A percentile compares a stretch with the other conserved stretches of the same genome.
phyloP scores from a whole-genome alignment of 2,329 filamentous ascomycete genomes.

The Talaromyces sp. region DNA sequence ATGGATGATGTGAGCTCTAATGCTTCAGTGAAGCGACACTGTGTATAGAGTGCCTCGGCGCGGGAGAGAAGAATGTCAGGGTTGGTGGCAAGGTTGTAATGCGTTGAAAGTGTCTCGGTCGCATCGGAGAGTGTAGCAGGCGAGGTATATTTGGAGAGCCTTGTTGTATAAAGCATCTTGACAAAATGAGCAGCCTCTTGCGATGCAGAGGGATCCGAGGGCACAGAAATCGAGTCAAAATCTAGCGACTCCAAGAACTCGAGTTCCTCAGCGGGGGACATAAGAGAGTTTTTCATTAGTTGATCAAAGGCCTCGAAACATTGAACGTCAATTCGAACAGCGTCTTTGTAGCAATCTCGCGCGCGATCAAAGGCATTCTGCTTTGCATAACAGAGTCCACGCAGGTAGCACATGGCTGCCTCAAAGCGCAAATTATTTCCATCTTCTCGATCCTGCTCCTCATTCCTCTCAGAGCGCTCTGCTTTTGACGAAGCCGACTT shows the following conservation, averaged over 20 bases:
- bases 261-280: constrained; percentile 86
- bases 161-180: constrained; percentile 92
- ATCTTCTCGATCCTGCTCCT: constrained; percentile 64
- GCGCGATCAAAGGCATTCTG: constrained; percentile 96
- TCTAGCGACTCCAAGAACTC: constrained; percentile 81
- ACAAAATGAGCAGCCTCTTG: constrained; percentile 92
- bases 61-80: constrained; percentile 85
- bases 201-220: constrained; percentile 60
- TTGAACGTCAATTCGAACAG: constrained; percentile 92
- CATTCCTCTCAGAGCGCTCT: constrained; percentile 53
- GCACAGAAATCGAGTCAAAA: constrained; percentile 74
- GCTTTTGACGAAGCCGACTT: constrained; percentile 41
- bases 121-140: constrained; percentile 76
- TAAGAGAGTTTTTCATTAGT: constrained; percentile 91
- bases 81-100: constrained; percentile 82
- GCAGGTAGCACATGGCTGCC: constrained; percentile 93
- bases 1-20: constrained; percentile 78
- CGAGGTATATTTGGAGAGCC: constrained; percentile 90
- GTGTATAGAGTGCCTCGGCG: constrained; percentile 87
- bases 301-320: constrained; percentile 98
- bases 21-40: constrained; percentile 87
- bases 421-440: constrained; percentile 76
- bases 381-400: constrained; percentile 91
- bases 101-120: constrained; percentile 84
- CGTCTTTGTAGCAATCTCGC: constrained; percentile 97